Evolutionary conservation across 495 filamentous ascomycete species (phyloP), one percentile per base, ranked within the genome.

Genomic region (Hypoxylon rickii): DNA sequence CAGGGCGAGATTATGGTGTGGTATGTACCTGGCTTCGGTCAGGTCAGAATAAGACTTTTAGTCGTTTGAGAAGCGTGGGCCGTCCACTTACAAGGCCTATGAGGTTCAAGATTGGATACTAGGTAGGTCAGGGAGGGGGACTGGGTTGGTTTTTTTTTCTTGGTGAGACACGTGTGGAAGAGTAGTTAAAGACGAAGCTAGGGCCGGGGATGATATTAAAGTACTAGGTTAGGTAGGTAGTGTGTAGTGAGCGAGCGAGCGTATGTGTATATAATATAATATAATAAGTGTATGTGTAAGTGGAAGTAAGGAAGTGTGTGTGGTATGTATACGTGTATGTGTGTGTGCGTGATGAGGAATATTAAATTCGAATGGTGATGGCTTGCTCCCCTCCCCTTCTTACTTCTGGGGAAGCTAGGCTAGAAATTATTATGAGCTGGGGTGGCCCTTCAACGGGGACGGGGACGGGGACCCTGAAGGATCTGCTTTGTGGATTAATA

Each of bases 401-500:
- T 52, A 26, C 40, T 57, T 44, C 52, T 18, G 52, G 58, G 52
- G 52, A 63, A 57, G 52, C 53, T 63, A 49, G 48, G 41, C 43
- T 63, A 48, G 44, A 57, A 63, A 57, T 53, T 53, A 57, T 53
- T 53, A 26, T 48, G 32, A 17, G 36, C 49, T 45, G 48, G 56
- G 52, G 51, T 42, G 18, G 6, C n/a, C 40, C 24, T 29, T 36
- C 26, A 24, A 33, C 33, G 26, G 41, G 43, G 31, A 39, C 42
- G 52, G 37, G 57, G 59, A 33, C 33, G 26, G 41, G 43, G 31
- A 39, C 42, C 59, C 43, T 63, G 59, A 53, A 45, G 59, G 59
- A 63, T 63, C 59, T n/a, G 57, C 59, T 57, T 26, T 63, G 48
- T 38, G 53, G 58, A 47, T 62, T 62, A 52, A 52, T 33, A 48